Base-by-base conservation (phyloP, 495 filamentous ascomycete genomes). In the Podospora pseudopauciseta region DNA sequence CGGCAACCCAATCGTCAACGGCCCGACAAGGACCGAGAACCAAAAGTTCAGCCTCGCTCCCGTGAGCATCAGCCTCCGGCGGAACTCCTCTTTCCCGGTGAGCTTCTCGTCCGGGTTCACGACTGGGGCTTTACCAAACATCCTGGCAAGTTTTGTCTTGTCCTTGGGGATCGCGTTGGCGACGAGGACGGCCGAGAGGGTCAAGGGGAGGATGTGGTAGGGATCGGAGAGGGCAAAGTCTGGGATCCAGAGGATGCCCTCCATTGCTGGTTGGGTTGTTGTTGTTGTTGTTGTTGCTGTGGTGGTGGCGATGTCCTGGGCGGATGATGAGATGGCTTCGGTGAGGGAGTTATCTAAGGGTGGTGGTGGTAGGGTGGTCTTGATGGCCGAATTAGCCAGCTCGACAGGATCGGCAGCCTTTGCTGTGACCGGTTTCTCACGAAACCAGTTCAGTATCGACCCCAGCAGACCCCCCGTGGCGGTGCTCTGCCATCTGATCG, bases 221-320 rank as follows among this genome's bases (percentile, higher is more conserved):
- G 91, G 85, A 74, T 97, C 94, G 26, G 89, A 80, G 5, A 80
- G 81, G 16, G 89, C 81, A 5, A 98, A 86, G 77, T 97, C 85
- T 4, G 86, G 83, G 74, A 95, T 94, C 92, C 93, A 98, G 6
- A 92, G 81, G 3, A 58, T 26, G 55, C 55, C 55, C 23, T 58
- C 55, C 55, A 58, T 20, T 26, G 23, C 55, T 26, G 55, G 55
- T 18, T 32, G 30, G 30, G 15, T 49, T 49, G 39, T 49, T 11
- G 39, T 11, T 5, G 39, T 11, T 3, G 9, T 49, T 3, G 39
- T 11, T 11, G 7, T 13, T 5, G 39, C 39, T 3, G 15, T 11
- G 15, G 9, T 49, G 9, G 39, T 11, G 1, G 39, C 39, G 9
- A 49, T 49, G 13, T 49, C 9, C 9, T 49, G 39, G 9, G 1